Evolutionary conservation across 176 grass and related monocot genomes (phyloP).

Genomic region (Rhynchospora breviuscula): DNA sequence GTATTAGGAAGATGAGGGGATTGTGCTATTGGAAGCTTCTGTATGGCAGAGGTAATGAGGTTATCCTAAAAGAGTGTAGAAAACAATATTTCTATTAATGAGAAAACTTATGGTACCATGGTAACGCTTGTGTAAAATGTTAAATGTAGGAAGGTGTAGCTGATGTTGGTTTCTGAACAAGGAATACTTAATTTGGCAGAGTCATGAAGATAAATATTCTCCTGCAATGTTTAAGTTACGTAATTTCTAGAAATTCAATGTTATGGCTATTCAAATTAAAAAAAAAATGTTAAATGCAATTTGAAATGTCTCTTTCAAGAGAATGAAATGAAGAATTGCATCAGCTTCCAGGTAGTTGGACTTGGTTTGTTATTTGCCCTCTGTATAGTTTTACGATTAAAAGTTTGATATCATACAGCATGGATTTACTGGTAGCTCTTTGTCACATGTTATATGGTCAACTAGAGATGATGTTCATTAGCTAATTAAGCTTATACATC

Average conservation of each 20-base stretch:
- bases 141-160: background rate
- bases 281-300: background rate
- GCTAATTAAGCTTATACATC: no score
- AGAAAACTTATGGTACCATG: background rate
- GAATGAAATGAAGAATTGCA: background rate
- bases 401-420: no score
- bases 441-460: no score
- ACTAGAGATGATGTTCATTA: no score
- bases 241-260: background rate
- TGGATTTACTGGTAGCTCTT: no score
- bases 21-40: background rate
- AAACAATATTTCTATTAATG: background rate
- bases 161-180: background rate
- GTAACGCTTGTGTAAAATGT: no score
- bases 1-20: background rate
- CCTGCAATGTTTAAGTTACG: background rate
- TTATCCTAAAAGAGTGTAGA: background rate
- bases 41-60: background rate
- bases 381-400: no score
- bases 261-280: background rate
- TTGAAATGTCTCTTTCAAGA: background rate
- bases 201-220: background rate
- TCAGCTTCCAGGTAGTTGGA: background rate
- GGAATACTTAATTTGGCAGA: no score
- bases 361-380: no score